Base-by-base conservation (phyloP, 768 basidiomycete species). In the Termitomyces sp. region DNA sequence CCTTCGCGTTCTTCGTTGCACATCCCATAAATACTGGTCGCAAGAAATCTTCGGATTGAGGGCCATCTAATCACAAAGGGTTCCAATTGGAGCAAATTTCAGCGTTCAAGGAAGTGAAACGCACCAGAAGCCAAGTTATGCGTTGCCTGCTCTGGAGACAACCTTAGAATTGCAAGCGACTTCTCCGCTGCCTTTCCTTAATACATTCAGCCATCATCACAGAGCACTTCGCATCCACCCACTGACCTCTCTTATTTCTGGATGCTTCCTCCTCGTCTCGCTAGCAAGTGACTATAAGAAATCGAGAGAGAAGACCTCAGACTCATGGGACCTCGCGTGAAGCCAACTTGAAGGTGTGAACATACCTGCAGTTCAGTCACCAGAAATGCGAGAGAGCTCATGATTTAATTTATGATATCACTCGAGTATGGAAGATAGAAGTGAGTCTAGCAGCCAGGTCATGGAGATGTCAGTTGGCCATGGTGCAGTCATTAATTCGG, bases 11-110 rank as follows among this genome's bases (percentile, higher is more conserved):
- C 71, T 88, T 92, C 4, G 93, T 97, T 28, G 88, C 85, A 61
- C 93, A 94, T 46, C 93, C 93, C 85, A 96, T 91, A 65, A 94
- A 93, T 1, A 98, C 85, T 0, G 96, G 96, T 46, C 83, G 77
- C 19, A 96, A 78, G 24, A 97, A 77, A 57, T 88, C 88, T 44
- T 88, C 83, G 1, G 91, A 85, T 68, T 90, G 87, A 9, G 86
- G 82, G 3, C 85, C 84, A 78, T 90, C 87, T 90, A 60, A 10
- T 32, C 21, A 32, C 49, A 22, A 61, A 51, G 21, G 11, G 38
- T 14, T 8, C 42, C 5, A 43, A 43, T 14, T 51, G 26, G 40
- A 45, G 56, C 28, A 26, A 45, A 43, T 43, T 35, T 47, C 46
- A 54, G 43, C 51, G 37, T 17, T 11, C 21, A 58, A 52, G 19